Evolutionary conservation across 2,329 filamentous ascomycete genomes (phyloP), one percentile per base, ranked within the genome.

Genomic region (Cladosporium sp.): DNA sequence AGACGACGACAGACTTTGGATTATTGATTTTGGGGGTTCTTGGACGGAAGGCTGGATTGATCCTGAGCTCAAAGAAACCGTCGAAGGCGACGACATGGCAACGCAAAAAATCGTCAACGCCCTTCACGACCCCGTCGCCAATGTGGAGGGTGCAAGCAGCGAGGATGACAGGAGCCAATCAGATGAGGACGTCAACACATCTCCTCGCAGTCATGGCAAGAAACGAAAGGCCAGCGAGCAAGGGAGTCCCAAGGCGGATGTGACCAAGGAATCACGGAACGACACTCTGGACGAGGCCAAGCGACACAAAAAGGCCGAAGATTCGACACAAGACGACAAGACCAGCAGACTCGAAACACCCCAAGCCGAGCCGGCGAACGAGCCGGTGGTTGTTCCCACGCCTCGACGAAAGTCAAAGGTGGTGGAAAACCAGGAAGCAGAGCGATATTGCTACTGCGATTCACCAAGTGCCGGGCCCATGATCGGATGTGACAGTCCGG

Each of bases 401-500:
- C 32, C 48, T 12, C 39, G 48, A 38, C 39, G 48, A 22, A 43
- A 50, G 33, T 43, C 39, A 18, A 27, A 19, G 27, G 30, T 43
- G 27, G 29, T 41, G n/a, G 36, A 30, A 12, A 43, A 50, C 48
- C 39, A 43, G 15, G 48, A 15, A 15, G 39, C 40, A 19, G 39
- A 50, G 48, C 43, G 16, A 18, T 50, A 50, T 39, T 50, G 48
- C 33, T 43, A 43, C 15, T 50, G 48, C 40, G 41, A 50, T 3
- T 35, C 48, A 19, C 48, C 48, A 11, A 50, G 48, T 12, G 39
- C 48, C 4, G 59, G 63, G 11, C 47, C 48, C 61, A 92, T 92
- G 87, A 84, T 92, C 55, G 87, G 85, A 19, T 92, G 87, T 70
- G 87, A 92, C 72, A 89, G 89, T 63, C 39, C 51, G 72, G 71